These are phyloP conservation scores for Exophiala lecanii-corni DNA, from an alignment of 2,329 filamentous ascomycete genomes.

Conservation along the genomic window DNA sequence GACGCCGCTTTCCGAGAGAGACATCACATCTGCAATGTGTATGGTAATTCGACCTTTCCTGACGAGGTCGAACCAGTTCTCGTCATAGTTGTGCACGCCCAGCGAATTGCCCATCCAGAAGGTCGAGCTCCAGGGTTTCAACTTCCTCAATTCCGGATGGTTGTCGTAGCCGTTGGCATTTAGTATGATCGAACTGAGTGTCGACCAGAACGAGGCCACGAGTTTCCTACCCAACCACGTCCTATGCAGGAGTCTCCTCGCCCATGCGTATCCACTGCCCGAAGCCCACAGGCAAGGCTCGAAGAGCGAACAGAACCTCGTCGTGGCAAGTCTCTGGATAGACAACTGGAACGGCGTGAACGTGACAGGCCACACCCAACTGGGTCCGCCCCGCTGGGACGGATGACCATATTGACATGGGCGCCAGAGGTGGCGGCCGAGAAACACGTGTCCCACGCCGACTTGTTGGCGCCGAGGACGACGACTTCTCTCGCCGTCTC, in stretches of 20 bases:
- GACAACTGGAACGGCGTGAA: conserved; percentile 54
- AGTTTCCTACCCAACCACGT: conserved; percentile 48
- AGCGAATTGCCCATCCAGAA: conserved; percentile 55
- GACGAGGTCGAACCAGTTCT: conserved; percentile 54
- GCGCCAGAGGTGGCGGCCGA: conserved; percentile 53
- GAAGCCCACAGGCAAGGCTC: conserved; percentile 68
- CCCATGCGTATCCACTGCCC: conserved; percentile 36
- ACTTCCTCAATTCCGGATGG: conserved; percentile 41
- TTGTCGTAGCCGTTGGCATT: conserved; percentile 41
- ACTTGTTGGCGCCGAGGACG: conserved; percentile 60
- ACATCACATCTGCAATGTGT: conserved; percentile 52
- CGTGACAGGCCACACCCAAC: conserved; percentile 29
- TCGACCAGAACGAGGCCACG: conserved; percentile 48
- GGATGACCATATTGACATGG: conserved; percentile 40
- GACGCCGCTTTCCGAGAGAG: conserved; percentile 34
- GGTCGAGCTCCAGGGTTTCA: conserved; percentile 40
- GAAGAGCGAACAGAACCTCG: conserved; percentile 66
- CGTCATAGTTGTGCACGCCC: conserved; percentile 58
- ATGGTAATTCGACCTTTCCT: conserved; percentile 50
- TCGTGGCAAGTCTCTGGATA: conserved; percentile 63
- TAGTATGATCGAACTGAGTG: conserved; percentile 18
- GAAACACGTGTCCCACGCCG: conserved; percentile 61
- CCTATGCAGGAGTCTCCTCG: conserved; percentile 46
- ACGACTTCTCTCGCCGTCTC: conserved; percentile 41
- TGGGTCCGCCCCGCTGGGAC: conserved; percentile 36